These are phyloP conservation scores for Saccharum spontaneum DNA, from an alignment of 176 grass and related monocot genomes.

Conservation along the genomic window DNA sequence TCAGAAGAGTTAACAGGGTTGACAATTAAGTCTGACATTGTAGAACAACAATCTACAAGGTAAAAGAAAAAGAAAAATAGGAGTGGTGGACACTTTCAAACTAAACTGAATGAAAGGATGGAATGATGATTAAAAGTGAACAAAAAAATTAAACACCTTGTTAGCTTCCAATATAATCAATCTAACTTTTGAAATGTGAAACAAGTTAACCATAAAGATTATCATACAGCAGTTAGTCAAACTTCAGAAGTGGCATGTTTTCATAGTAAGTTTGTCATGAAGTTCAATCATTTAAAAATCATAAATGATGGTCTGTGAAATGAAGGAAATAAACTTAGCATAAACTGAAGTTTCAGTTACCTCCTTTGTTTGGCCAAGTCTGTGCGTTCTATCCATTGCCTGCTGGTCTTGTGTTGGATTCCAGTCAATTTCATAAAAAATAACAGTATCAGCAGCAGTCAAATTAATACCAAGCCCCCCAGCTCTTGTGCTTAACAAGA, in stretches of 20 bases:
- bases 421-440: slow-evolving; percentile 99
- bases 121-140: background rate
- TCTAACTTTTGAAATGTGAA: background rate
- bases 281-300: background rate
- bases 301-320: background rate
- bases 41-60: background rate
- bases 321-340: slow-evolving; percentile 21
- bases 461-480: slow-evolving; percentile 98
- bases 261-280: background rate
- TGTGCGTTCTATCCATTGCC: slow-evolving; percentile 99
- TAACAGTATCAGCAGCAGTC: slow-evolving; percentile 99
- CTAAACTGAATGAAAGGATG: background rate
- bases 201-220: background rate
- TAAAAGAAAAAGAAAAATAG: background rate
- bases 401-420: slow-evolving; percentile 99
- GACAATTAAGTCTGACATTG: background rate
- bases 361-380: slow-evolving; percentile 96
- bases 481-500: slow-evolving; percentile 98
- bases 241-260: background rate
- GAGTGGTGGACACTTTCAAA: background rate
- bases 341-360: slow-evolving; percentile 44
- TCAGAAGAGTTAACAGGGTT: background rate
- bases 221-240: background rate
- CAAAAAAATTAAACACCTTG: background rate
- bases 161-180: background rate